Evolutionary conservation across 106 monocot genomes (phyloP).

Genomic region (Narthecium ossifragum): DNA sequence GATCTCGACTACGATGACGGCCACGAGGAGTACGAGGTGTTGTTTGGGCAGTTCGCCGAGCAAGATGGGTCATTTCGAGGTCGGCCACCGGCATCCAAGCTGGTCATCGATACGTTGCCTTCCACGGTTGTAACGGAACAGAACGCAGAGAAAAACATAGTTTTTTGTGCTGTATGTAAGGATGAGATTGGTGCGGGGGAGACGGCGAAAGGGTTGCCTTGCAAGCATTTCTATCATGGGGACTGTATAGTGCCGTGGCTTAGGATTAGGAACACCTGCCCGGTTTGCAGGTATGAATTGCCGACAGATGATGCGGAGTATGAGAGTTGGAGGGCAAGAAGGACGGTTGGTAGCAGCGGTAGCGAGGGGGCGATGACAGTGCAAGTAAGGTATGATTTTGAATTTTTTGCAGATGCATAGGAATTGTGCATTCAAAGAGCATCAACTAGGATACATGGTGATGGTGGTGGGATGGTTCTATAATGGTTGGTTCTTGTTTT

Average conservation of each 20-base stretch:
- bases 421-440: background rate
- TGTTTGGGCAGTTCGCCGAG: conserved; percentile 1
- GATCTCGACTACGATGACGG: background rate
- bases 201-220: conserved; percentile 25
- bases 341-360: background rate
- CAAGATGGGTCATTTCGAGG: background rate
- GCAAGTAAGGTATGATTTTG: conserved; percentile 6
- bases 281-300: conserved; percentile 47
- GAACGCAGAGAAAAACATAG: conserved; percentile 3
- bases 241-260: conserved; percentile 42
- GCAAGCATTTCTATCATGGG: conserved; percentile 30
- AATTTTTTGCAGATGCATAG: background rate
- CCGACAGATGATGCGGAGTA: conserved; percentile 46
- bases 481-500: too few relatives aligned
- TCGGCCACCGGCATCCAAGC: conserved; percentile 25
- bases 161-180: conserved; percentile 35
- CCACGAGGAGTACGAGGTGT: conserved; percentile 3
- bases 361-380: background rate
- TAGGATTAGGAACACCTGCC: conserved; percentile 30
- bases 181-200: conserved; percentile 27
- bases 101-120: conserved; percentile 25
- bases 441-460: background rate
- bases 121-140: conserved; percentile 12
- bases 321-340: conserved; percentile 14
- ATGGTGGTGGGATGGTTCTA: too few relatives aligned